Evolutionary conservation across 768 basidiomycete genomes (phyloP).

Genomic region (Suillus subaureus): DNA sequence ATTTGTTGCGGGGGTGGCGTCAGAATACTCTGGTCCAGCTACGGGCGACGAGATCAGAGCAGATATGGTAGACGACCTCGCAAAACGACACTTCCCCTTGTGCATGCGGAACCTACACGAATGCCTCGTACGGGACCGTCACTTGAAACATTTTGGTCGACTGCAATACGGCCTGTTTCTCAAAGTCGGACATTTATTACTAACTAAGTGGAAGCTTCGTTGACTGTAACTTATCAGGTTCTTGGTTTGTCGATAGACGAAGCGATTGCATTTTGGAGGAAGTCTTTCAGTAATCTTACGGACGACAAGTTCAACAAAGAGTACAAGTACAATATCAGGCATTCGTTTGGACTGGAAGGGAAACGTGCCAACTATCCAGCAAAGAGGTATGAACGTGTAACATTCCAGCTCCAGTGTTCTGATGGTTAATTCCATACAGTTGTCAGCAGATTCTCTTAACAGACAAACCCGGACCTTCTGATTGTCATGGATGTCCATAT

Average conservation of each 20-base stretch:
- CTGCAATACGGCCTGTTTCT: conserved; percentile 92
- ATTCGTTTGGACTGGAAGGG: conserved; percentile 92
- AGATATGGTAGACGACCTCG: conserved; percentile 91
- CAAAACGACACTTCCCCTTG: conserved; percentile 87
- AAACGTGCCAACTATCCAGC: conserved; percentile 94
- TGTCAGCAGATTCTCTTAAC: conserved; percentile 85
- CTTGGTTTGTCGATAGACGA: conserved; percentile 94
- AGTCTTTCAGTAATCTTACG: conserved; percentile 73
- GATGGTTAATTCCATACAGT: conserved; percentile 43
- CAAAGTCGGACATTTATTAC: conserved; percentile 58
- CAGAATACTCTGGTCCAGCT: conserved; percentile 69
- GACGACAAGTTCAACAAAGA: conserved; percentile 99
- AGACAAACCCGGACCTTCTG: conserved; percentile 65
- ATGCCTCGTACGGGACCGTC: conserved; percentile 70
- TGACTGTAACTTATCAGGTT: conserved; percentile 52
- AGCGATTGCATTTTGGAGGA: conserved; percentile 91
- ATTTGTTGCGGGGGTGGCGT: conserved; percentile 88
- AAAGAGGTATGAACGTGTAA: conserved; percentile 60
- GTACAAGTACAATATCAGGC: conserved; percentile 96
- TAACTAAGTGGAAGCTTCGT: background rate
- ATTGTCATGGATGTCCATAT: conserved; percentile 91
- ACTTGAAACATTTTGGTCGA: conserved; percentile 91
- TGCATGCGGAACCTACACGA: conserved; percentile 95
- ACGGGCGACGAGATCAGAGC: conserved; percentile 76
- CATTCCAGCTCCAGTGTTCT: background rate